Base-by-base conservation (phyloP, 495 filamentous ascomycete species). In the Penicillium desertorum region DNA sequence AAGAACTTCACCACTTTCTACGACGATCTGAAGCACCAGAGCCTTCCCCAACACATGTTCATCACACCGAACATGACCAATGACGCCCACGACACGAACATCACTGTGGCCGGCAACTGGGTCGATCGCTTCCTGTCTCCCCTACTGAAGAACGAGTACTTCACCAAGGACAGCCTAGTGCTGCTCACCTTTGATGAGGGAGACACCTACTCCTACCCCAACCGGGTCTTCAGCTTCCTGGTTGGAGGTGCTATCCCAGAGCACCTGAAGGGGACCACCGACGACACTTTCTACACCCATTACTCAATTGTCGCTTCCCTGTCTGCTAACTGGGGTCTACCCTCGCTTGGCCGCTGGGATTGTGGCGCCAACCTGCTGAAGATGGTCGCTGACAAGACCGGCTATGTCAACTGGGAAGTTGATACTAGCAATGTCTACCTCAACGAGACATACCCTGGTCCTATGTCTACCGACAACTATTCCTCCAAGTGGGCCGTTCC, bases 41-140 rank as follows among this genome's bases (percentile, higher is more conserved):
- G 71, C 23, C 77, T 91, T 10, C 87, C 87, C 12, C 88, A 90
- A 67, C 88, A 84, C 83, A 79, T 83, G 61, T 89, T 90, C 68
- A 82, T 89, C 56, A 90, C 87, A 16, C 88, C 88, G 14, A 90
- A 90, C 75, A 89, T 90, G 87, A 78, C 83, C 58, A 84, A 87
- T 58, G 85, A 88, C 64, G 88, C 81, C 23, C 87, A 91, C 62
- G 87, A 91, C 67, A 84, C 81, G 49, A 75, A 79, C 67, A 78
- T 90, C 53, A 83, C 80, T 30, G 76, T 82, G 53, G 83, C 84
- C 5, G 83, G 81, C 4, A 61, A 63, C 5, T 90, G 83, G 83
- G 72, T 82, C 4, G 75, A 76, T 19, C 65, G 54, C 32, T 89
- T 88, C 75, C 63, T 91, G 1, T 68, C 79, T 27, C 82, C 85